These are phyloP conservation scores for Zygosaccharomyces pseudorouxii DNA, from an alignment of 805 yeast genomes.

Conservation along the genomic window DNA sequence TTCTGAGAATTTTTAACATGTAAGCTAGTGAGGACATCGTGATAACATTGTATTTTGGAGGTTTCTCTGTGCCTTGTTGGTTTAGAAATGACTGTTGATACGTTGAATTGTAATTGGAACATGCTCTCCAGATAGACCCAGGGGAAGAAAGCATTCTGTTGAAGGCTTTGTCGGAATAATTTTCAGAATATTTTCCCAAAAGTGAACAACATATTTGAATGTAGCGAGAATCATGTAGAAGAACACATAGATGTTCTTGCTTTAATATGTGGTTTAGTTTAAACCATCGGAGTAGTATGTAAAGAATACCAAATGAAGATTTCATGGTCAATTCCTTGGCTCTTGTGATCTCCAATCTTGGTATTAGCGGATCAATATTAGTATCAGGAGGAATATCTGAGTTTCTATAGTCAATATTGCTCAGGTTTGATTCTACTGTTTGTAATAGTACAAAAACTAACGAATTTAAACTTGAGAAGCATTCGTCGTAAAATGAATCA, in stretches of 20 bases:
- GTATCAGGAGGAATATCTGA: slow-evolving; percentile 12
- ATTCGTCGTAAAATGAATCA: slow-evolving; percentile 52
- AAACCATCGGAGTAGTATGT: slow-evolving; percentile 66
- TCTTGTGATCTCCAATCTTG: slow-evolving; percentile 49
- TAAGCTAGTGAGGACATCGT: slow-evolving; percentile 24
- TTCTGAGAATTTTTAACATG: slow-evolving; percentile 48
- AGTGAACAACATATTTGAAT: slow-evolving; percentile 29
- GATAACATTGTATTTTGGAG: slow-evolving; percentile 7
- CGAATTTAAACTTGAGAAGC: slow-evolving; percentile 55
- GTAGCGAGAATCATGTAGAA: slow-evolving; percentile 70
- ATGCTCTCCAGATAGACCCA: slow-evolving; percentile 30
- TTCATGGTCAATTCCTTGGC: slow-evolving; percentile 61
- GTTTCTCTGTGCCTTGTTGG: background rate
- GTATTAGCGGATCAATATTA: slow-evolving; percentile 12
- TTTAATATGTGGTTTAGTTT: slow-evolving; percentile 73
- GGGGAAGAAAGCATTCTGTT: slow-evolving; percentile 21
- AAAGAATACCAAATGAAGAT: slow-evolving; percentile 50
- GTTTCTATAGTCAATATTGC: slow-evolving; percentile 23
- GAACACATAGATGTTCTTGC: slow-evolving; percentile 63
- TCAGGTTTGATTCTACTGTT: slow-evolving; percentile 50
- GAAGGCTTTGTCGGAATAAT: slow-evolving; percentile 32
- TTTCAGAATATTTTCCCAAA: slow-evolving; percentile 27
- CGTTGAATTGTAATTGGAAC: slow-evolving; percentile 18
- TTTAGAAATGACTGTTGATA: slow-evolving; percentile 7
- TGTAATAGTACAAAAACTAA: slow-evolving; percentile 61